Conservation (phyloP, 768 basidiomycete genomes). For the Pleurotus sapidus region DNA sequence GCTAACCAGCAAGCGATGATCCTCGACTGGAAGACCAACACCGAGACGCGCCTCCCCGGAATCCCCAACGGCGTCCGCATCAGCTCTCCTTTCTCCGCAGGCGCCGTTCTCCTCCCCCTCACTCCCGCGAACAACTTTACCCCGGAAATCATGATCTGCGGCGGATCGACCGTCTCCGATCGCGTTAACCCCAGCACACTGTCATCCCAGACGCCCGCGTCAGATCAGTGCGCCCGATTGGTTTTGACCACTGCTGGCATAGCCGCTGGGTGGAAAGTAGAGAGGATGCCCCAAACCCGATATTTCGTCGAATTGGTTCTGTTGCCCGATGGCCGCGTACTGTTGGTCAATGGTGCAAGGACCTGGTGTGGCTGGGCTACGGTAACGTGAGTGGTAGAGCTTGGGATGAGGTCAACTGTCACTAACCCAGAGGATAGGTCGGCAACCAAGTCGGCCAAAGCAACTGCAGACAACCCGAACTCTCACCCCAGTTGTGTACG, state of each 20-base stretch:
- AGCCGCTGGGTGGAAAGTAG: conserved; percentile 41
- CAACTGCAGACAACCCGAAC: conserved; percentile 36
- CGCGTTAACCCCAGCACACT: conserved; percentile 22
- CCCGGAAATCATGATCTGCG: conserved; percentile 46
- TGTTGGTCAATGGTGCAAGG: conserved; percentile 40
- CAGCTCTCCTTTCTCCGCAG: conserved; percentile 37
- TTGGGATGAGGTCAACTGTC: not conserved
- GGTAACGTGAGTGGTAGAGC: conserved; percentile 21
- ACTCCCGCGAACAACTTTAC: conserved; percentile 34
- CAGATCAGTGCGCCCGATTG: conserved; percentile 40
- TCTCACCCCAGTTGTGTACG: conserved; percentile 28
- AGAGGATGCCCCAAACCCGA: conserved; percentile 38
- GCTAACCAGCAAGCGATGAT: conserved; percentile 41
- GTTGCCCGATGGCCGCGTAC: conserved; percentile 36
- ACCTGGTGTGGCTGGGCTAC: conserved; percentile 40
- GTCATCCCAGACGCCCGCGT: conserved; percentile 37
- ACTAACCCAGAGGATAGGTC: conserved; percentile 15
- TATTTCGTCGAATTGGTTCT: conserved; percentile 34
- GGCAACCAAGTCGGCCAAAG: conserved; percentile 29
- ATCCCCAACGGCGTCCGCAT: conserved; percentile 43
- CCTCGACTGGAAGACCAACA: conserved; percentile 35
- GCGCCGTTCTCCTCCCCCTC: conserved; percentile 33
- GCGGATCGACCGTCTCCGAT: conserved; percentile 35
- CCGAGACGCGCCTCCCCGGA: conserved; percentile 35
- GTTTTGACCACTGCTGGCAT: conserved; percentile 38